These are phyloP conservation scores for Pseudonectria foliicola DNA, from an alignment of 2,329 filamentous ascomycete species.

Conservation along the genomic window DNA sequence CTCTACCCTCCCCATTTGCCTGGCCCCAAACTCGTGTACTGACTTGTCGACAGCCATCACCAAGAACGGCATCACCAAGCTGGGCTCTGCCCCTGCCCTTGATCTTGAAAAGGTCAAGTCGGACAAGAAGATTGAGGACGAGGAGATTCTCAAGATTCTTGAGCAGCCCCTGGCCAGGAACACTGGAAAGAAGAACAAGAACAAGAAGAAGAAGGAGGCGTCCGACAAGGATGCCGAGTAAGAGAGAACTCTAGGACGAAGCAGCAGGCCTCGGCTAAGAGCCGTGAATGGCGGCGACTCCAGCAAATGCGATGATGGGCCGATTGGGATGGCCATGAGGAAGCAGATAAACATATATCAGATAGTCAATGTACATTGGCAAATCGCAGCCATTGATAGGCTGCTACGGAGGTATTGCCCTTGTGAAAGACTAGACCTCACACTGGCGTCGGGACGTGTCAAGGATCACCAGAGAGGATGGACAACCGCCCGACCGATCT, in stretches of 20 bases:
- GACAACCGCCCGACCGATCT: too few species aligned
- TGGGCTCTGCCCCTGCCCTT: constrained; percentile 67
- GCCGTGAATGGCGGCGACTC: constrained; percentile 7
- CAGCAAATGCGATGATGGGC: neutral
- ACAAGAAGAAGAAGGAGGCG: constrained; percentile 66
- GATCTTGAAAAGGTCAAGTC: constrained; percentile 81
- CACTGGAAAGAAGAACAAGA: constrained; percentile 88
- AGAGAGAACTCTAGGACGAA: constrained; percentile 25
- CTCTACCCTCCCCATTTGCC: too few species aligned
- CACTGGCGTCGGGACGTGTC: too few species aligned
- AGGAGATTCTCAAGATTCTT: constrained; percentile 90
- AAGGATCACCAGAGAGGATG: too few species aligned
- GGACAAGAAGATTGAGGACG: constrained; percentile 96
- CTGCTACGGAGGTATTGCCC: too few species aligned
- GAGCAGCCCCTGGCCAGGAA: constrained; percentile 80
- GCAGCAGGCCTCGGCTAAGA: constrained; percentile 29
- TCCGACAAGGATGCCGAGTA: constrained; percentile 38
- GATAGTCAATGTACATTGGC: too few species aligned
- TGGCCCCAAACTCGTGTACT: constrained; percentile 3
- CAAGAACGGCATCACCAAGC: constrained; percentile 89
- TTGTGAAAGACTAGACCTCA: too few species aligned
- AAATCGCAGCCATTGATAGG: too few species aligned
- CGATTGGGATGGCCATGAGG: neutral
- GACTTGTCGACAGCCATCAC: constrained; percentile 63
- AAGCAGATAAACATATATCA: neutral